These are phyloP conservation scores for Ophiocordyceps camponoti-leonardi DNA, from an alignment of 2,329 filamentous ascomycete genomes.

Conservation along the genomic window DNA sequence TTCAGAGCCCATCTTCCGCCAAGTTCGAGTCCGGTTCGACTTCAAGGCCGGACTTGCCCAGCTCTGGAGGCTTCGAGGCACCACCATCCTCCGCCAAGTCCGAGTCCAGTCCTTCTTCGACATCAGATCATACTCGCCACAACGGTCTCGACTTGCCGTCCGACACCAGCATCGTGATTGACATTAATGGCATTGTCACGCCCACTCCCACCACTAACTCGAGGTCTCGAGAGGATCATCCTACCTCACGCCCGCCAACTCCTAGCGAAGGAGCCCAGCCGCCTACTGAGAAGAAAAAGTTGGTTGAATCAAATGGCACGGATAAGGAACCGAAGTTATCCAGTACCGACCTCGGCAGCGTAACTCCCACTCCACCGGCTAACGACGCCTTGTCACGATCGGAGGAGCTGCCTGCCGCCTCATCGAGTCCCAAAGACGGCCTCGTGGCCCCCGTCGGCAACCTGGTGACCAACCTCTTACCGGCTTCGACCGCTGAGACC, in stretches of 20 bases:
- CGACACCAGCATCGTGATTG: conserved; percentile 9
- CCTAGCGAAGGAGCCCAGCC: background rate
- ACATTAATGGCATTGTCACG: conserved; percentile 10
- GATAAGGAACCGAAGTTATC: background rate
- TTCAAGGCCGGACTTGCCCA: background rate
- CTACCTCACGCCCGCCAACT: background rate
- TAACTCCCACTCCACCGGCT: background rate
- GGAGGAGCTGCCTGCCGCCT: background rate
- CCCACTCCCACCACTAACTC: background rate
- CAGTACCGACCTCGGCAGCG: background rate
- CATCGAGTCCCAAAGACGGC: background rate
- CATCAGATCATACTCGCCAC: background rate
- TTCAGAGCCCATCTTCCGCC: background rate
- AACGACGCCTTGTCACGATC: background rate
- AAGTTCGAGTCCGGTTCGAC: background rate
- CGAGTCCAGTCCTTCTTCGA: background rate
- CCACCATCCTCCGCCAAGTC: background rate
- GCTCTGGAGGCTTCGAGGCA: background rate
- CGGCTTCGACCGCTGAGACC: background rate
- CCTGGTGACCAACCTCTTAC: background rate
- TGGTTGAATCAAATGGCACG: background rate
- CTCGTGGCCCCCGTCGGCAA: background rate
- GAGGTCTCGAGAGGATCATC: background rate
- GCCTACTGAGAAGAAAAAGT: background rate
- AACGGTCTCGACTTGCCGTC: background rate